Percentiles rank a stretch among this genome's conserved stretches.
These are phyloP conservation scores for Aspergillus fructus DNA, from an alignment of 2,329 filamentous ascomycete genomes.

Conservation along the genomic window DNA sequence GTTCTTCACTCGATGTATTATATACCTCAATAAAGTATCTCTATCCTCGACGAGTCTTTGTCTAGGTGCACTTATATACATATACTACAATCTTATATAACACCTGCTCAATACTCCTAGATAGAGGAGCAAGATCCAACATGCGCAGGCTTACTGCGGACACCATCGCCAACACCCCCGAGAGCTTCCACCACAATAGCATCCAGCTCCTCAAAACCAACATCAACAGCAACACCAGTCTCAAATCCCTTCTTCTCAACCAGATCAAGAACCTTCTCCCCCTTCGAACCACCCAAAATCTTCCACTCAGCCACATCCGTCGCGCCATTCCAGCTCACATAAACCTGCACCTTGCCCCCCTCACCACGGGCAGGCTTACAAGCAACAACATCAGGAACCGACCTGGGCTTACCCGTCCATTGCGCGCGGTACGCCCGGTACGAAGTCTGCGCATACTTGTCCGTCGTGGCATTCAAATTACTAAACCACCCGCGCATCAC, in stretches of 20 bases:
- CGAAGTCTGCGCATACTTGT: conserved; percentile 15
- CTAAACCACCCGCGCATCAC: conserved; percentile 34
- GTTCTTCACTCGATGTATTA: neutral
- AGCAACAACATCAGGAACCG: neutral
- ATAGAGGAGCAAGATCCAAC: neutral
- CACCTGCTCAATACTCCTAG: no score
- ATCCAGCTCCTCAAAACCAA: neutral
- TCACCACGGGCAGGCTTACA: neutral
- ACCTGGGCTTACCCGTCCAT: conserved; percentile 20
- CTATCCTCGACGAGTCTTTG: no score
- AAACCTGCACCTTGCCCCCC: neutral
- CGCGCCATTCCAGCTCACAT: conserved; percentile 8
- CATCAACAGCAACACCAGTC: neutral
- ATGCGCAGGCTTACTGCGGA: neutral
- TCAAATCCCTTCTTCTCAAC: conserved; percentile 11
- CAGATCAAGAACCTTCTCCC: neutral
- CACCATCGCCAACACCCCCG: conserved; percentile 19
- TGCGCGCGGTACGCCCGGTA: conserved; percentile 30
- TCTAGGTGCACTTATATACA: no score
- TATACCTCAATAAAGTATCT: neutral
- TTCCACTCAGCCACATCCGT: conserved; percentile 2
- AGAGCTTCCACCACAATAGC: conserved; percentile 19
- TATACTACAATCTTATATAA: no score
- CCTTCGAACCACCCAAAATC: neutral
- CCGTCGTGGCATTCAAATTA: conserved; percentile 15